Percentiles rank a stretch among this genome's conserved stretches.
Conservation (phyloP, 495 filamentous ascomycete species). For the Lepidopterella palustris region DNA sequence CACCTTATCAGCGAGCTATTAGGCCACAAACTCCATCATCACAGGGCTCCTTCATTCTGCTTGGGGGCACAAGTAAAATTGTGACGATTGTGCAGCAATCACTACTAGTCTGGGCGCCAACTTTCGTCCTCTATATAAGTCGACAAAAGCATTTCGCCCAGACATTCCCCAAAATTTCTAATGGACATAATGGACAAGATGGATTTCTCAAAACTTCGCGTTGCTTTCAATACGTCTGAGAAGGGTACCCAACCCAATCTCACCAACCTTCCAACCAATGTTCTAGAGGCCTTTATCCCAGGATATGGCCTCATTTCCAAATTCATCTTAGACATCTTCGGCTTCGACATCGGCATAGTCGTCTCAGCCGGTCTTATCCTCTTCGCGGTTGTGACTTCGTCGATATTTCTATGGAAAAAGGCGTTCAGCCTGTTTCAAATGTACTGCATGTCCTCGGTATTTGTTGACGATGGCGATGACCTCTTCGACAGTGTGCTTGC, state of each 20-base stretch:
- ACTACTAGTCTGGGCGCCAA: too few relatives aligned
- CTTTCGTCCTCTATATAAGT: too few relatives aligned
- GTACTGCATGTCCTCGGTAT: slow-evolving; percentile 50
- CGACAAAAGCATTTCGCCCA: too few relatives aligned
- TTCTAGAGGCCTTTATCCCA: slow-evolving; percentile 70
- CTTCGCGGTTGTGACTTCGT: slow-evolving; percentile 31
- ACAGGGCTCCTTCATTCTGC: too few relatives aligned
- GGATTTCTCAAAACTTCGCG: background rate
- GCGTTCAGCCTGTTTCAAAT: slow-evolving; percentile 30
- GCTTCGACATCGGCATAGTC: slow-evolving; percentile 66
- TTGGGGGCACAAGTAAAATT: too few relatives aligned
- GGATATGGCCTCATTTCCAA: slow-evolving; percentile 62
- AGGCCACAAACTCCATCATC: too few relatives aligned
- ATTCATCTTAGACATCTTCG: slow-evolving; percentile 52
- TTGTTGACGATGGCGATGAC: slow-evolving; percentile 51
- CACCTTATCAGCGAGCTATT: too few relatives aligned
- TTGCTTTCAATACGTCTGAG: background rate
- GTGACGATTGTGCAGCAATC: too few relatives aligned
- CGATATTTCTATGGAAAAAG: slow-evolving; percentile 28
- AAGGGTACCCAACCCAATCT: slow-evolving; percentile 5
- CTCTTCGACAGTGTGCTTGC: slow-evolving; percentile 55
- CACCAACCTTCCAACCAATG: slow-evolving; percentile 31
- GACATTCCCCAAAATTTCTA: too few relatives aligned
- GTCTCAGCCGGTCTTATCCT: slow-evolving; percentile 53
- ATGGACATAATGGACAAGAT: background rate